phyloP scores from a whole-genome alignment of 176 grass and related monocot genomes.

The Avena insularis region DNA sequence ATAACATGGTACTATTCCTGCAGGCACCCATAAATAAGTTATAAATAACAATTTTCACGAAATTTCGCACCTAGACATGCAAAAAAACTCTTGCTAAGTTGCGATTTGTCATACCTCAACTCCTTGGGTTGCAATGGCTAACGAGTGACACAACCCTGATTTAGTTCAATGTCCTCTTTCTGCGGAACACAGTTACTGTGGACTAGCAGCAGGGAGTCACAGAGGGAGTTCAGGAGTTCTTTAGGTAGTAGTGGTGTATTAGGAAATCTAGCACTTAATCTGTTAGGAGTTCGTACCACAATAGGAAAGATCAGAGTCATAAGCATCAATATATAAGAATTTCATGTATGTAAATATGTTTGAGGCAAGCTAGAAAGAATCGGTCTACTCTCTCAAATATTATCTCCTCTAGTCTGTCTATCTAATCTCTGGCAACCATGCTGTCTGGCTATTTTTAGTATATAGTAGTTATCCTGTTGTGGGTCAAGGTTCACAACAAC shows the following conservation, averaged over 20 bases:
- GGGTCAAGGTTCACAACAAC: background rate
- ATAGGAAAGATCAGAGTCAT: background rate
- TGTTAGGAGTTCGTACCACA: background rate
- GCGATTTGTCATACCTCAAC: background rate
- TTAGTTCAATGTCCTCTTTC: slow-evolving; percentile 29
- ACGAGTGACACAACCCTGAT: background rate
- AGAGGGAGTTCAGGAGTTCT: background rate
- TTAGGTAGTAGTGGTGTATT: background rate
- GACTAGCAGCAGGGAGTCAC: background rate
- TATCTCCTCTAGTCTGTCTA: background rate
- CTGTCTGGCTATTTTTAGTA: background rate
- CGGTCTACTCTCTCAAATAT: background rate
- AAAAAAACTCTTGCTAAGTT: background rate
- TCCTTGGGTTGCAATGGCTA: slow-evolving; percentile 3
- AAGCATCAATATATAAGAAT: background rate
- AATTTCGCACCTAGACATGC: background rate
- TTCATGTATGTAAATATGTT: background rate
- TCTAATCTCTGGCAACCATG: too few relatives aligned
- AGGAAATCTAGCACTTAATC: background rate
- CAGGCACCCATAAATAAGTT: slow-evolving; percentile 15
- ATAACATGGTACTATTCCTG: background rate
- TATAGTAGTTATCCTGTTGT: background rate
- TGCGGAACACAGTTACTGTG: background rate
- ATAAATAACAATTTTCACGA: background rate
- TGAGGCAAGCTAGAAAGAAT: background rate